These are phyloP conservation scores for Dipodascus albidus DNA, from an alignment of 805 yeast species.

Conservation along the genomic window DNA sequence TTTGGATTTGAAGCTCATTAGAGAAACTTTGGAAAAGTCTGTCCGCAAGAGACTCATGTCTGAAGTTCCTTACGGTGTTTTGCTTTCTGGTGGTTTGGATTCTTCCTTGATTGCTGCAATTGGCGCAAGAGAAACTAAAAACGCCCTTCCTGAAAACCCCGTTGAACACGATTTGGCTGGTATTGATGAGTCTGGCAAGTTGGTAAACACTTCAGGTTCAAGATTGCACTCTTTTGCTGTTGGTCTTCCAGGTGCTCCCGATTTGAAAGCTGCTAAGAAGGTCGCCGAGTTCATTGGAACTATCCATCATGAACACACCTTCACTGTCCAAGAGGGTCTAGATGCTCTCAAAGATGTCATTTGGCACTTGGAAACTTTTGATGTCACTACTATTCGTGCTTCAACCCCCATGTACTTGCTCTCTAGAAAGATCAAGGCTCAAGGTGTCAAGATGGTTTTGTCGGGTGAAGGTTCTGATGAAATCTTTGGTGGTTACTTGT, in stretches of 20 bases:
- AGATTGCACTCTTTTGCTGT: conserved; percentile 91
- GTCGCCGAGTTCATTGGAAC: conserved; percentile 96
- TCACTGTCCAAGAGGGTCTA: conserved; percentile 92
- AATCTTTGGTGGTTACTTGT: conserved; percentile 95
- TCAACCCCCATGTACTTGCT: conserved; percentile 97
- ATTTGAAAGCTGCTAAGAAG: conserved; percentile 87
- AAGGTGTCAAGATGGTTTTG: conserved; percentile 98
- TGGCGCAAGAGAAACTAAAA: conserved; percentile 90
- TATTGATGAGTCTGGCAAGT: conserved; percentile 78
- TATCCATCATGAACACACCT: conserved; percentile 94
- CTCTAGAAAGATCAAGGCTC: conserved; percentile 96
- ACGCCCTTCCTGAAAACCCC: conserved; percentile 61
- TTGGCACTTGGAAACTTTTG: conserved; percentile 92
- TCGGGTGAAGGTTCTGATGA: conserved; percentile 99
- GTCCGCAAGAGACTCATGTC: conserved; percentile 99
- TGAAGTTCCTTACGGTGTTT: conserved; percentile 97
- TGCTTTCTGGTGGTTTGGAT: conserved; percentile 95
- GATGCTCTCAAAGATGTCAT: conserved; percentile 93
- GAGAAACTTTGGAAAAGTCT: conserved; percentile 80
- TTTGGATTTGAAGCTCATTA: conserved; percentile 58
- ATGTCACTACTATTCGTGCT: conserved; percentile 97
- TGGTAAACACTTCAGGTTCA: conserved; percentile 49
- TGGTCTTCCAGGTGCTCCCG: conserved; percentile 97
- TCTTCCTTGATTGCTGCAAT: conserved; percentile 93
- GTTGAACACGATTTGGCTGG: conserved; percentile 67